These are phyloP conservation scores for Taiozyma sp. DNA, from an alignment of 1,139 yeast species.

Conservation along the genomic window DNA sequence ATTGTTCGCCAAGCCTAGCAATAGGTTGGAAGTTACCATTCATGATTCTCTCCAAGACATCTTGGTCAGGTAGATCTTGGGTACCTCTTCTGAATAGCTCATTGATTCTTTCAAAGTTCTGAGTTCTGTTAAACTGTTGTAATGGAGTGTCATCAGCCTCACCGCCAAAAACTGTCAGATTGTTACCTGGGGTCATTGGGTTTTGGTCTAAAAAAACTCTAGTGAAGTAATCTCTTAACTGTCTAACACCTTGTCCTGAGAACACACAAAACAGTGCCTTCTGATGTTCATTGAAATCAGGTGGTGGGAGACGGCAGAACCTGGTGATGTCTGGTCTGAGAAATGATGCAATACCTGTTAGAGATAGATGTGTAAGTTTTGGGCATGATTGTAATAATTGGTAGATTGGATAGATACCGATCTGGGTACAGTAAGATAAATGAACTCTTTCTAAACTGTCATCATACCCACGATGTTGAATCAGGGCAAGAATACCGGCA, in stretches of 20 bases:
- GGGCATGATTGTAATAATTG: conserved; percentile 78
- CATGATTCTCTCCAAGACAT: neutral
- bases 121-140: neutral
- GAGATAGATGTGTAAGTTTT: conserved; percentile 77
- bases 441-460: conserved; percentile 89
- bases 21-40: neutral
- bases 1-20: neutral
- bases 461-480: conserved; percentile 65
- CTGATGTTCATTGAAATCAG: conserved; percentile 87
- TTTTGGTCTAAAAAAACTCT: conserved; percentile 19
- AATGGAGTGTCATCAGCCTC: neutral
- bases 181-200: neutral
- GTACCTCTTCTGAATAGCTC: conserved; percentile 5
- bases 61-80: neutral
- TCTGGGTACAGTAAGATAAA: conserved; percentile 82
- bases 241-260: conserved; percentile 83
- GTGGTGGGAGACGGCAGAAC: conserved; percentile 93
- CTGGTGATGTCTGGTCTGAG: conserved; percentile 80
- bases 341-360: conserved; percentile 89
- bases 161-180: neutral
- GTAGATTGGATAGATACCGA: conserved; percentile 70
- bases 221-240: conserved; percentile 60
- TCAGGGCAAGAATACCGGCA: conserved; percentile 74
- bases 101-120: conserved; percentile 5
- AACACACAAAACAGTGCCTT: conserved; percentile 88